Evolutionary conservation across 2,329 filamentous ascomycete species (phyloP).

Genomic region (Pyricularia pennisetigena): DNA sequence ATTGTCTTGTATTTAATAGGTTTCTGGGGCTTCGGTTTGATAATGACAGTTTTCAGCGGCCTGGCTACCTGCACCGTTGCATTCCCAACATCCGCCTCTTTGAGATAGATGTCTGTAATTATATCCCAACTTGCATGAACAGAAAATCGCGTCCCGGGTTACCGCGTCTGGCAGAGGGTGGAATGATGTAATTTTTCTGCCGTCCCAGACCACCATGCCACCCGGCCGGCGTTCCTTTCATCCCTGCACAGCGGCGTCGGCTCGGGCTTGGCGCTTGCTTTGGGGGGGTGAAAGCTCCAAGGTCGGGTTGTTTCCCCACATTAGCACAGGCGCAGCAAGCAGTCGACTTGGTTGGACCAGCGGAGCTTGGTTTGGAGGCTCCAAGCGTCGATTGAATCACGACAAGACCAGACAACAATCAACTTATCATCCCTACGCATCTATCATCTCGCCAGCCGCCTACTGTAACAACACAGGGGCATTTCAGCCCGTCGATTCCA

Average conservation of each 20-base stretch:
- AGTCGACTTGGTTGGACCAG: background rate
- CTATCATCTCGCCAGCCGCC: background rate
- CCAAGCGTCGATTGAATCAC: background rate
- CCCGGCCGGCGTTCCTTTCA: background rate
- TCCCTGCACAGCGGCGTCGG: background rate
- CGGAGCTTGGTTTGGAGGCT: background rate
- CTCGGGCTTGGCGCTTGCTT: background rate
- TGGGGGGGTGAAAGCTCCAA: background rate
- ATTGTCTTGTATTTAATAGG: constrained; percentile 37
- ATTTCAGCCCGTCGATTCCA: background rate
- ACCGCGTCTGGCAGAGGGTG: background rate
- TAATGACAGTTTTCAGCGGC: background rate
- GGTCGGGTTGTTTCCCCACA: background rate
- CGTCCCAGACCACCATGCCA: background rate
- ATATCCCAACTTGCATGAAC: background rate
- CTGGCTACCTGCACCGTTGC: background rate
- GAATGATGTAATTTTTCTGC: constrained; percentile 2
- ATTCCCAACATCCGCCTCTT: background rate
- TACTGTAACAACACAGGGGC: background rate
- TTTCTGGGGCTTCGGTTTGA: background rate
- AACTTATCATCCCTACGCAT: background rate
- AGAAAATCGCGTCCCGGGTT: background rate
- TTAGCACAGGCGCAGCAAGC: background rate
- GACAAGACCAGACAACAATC: background rate
- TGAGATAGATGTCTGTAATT: background rate